Evolutionary conservation across 805 yeast genomes (phyloP), one percentile per base, ranked within the genome.

Genomic region (Teunomyces panamensis): DNA sequence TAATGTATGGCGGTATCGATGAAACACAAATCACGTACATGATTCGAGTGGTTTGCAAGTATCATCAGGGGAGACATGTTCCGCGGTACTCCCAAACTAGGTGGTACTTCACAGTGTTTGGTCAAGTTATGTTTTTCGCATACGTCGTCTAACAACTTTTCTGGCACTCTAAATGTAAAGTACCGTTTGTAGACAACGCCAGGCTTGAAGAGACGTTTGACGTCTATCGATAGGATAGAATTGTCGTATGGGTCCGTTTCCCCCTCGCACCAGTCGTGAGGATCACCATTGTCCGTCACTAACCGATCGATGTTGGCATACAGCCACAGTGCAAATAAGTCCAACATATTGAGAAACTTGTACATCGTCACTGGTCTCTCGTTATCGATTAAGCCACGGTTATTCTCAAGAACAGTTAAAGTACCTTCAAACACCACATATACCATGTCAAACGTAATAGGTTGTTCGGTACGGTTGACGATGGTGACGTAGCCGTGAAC

Each of bases 401-500:
- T 43, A 48, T 54, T 60, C 28, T 66, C 67, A 11, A 64, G 46
- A 1, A 63, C 60, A 6, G 63, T 60, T 4, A 68, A 46, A 1
- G 60, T 53, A 1, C 77, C 77, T 55, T 73, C 78, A 48, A 71
- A 68, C 5, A 67, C 74, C 11, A 72, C 73, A 45, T 72, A 73
- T 6, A 73, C 72, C 76, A 73, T 73, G 43, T 73, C 77, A 45
- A 73, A 73, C 0, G 69, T 60, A 6, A 72, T 60, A 4, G 75
- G 75, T 27, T 49, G 49, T 10, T 54, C 39, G 17, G 64, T 58
- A 6, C 49, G 59, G 52, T 73, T 73, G 14, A 50, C 47, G 11
- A 73, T 64, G 9, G 75, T 71, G 30, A 71, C 74, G 52, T 61
- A 73, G 3, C 78, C 78, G 53, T 71, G 77, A 36, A 73, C 59